A percentile compares a stretch with the other conserved stretches of the same genome.
phyloP scores from a whole-genome alignment of 176 grass and related monocot genomes.

The Zoysia japonica region DNA sequence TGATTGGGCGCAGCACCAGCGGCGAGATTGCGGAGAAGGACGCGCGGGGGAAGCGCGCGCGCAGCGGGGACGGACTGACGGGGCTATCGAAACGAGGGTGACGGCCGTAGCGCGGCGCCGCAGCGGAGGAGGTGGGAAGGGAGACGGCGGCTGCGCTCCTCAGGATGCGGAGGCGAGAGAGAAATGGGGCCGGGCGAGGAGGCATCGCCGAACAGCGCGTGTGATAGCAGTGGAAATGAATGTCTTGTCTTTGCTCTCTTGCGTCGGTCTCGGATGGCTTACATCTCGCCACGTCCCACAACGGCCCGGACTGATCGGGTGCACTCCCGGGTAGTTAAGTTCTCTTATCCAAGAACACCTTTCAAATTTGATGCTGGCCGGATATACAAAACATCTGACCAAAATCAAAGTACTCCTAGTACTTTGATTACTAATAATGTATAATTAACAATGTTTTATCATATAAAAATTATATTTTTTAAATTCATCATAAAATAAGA shows the following conservation, averaged over 20 bases:
- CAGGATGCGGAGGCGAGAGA: constrained; percentile 26
- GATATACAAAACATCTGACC: too few relatives aligned
- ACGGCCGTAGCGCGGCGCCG: constrained; percentile 7
- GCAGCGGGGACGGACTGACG: not conserved
- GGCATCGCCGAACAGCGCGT: constrained; percentile 10
- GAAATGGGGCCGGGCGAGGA: constrained; percentile 20
- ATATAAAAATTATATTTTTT: too few relatives aligned
- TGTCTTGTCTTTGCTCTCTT: not conserved
- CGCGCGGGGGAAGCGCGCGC: not conserved
- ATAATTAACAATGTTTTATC: too few relatives aligned
- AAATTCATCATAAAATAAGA: too few relatives aligned
- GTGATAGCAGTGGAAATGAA: not conserved
- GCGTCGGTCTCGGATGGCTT: not conserved
- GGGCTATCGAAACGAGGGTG: constrained; percentile 11
- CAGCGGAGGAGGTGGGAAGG: constrained; percentile 3
- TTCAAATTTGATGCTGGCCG: too few relatives aligned
- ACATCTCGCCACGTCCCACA: not conserved
- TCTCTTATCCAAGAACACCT: too few relatives aligned
- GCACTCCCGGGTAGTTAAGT: too few relatives aligned
- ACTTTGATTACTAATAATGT: too few relatives aligned
- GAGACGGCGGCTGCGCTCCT: constrained; percentile 8
- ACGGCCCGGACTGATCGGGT: not conserved
- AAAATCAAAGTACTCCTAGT: too few relatives aligned
- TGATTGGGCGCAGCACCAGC: constrained; percentile 4
- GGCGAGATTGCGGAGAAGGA: constrained; percentile 10